Percentiles rank a stretch among this genome's conserved stretches.
phyloP scores from a whole-genome alignment of 2,329 filamentous ascomycete genomes.

The Fusarium sp. region DNA sequence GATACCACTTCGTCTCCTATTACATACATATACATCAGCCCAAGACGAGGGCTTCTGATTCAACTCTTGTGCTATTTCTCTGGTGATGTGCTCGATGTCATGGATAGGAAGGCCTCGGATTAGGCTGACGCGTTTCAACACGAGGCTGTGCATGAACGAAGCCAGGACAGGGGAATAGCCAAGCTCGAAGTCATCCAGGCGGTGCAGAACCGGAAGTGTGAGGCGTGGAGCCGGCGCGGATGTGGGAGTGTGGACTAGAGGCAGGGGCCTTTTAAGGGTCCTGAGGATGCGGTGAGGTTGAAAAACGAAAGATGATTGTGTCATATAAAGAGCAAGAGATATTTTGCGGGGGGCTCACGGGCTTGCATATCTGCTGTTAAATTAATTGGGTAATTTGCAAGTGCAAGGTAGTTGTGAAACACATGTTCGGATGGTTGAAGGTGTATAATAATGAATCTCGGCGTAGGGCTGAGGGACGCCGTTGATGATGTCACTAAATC shows the following conservation, averaged over 20 bases:
- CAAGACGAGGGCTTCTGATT: constrained; percentile 7
- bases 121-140: constrained; percentile 16
- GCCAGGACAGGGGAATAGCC: background rate
- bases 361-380: too few relatives aligned
- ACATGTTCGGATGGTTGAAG: too few relatives aligned
- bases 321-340: background rate
- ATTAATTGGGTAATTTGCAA: too few relatives aligned
- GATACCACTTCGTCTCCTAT: constrained; percentile 48
- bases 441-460: too few relatives aligned
- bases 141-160: constrained; percentile 8
- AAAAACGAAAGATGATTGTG: background rate
- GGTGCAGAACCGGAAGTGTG: background rate
- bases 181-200: background rate
- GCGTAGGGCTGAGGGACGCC: constrained; percentile 3
- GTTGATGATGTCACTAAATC: constrained; percentile 2
- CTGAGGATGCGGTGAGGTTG: constrained; percentile 6
- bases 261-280: background rate
- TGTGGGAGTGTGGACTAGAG: background rate
- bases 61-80: background rate
- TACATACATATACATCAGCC: constrained; percentile 29
- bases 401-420: too few relatives aligned
- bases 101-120: background rate
- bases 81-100: background rate
- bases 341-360: background rate
- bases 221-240: background rate